Base-by-base conservation (phyloP, 1,284 basidiomycete species). In the Cutaneotrichosporon sp. region DNA sequence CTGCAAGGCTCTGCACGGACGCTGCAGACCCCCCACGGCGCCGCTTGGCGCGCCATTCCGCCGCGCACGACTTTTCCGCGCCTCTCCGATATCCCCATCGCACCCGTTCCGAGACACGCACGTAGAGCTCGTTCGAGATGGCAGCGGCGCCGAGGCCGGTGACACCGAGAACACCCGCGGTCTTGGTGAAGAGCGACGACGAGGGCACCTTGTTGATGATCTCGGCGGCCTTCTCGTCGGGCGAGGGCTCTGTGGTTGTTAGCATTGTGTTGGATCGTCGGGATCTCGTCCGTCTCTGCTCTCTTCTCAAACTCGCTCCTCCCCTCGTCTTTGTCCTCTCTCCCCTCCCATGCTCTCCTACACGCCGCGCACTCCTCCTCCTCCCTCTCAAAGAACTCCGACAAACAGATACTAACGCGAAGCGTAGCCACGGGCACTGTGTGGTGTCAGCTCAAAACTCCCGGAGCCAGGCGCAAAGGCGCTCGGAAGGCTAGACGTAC, bases 71-170 rank as follows among this genome's bases (percentile, higher is more conserved):
- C 36, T 18, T 18, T 38, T 15, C 36, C 36, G n/a, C 15, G 36
- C 15, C 36, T 38, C 4, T 18, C 36, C 8, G 5, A 15, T 26
- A 17, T 14, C 41, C 22, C 22, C 41, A 43, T 43, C 15, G 23
- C 23, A 43, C 41, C 26, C 26, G 20, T 35, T 14, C 30, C 3
- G 12, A 20, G 44, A 49, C 4, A 70, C 74, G 39, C 67, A 76
- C 94, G 75, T 97, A 97, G 54, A 97, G 84, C 79, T 98, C 94
- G 75, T 92, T 88, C 37, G 91, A 96, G 78, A 97, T 93, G 71
- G 92, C 93, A 18, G 91, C 84, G 23, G 93, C 94, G 57, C 87
- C 80, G 58, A 91, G 80, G 72, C 90, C 92, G 37, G 90, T 89
- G 68, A 91, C 90, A 59, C 97, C 84, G 69, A 96, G 81, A 69